These are phyloP conservation scores for Aspergillus nomiae DNA, from an alignment of 2,329 filamentous ascomycete species.

Conservation along the genomic window DNA sequence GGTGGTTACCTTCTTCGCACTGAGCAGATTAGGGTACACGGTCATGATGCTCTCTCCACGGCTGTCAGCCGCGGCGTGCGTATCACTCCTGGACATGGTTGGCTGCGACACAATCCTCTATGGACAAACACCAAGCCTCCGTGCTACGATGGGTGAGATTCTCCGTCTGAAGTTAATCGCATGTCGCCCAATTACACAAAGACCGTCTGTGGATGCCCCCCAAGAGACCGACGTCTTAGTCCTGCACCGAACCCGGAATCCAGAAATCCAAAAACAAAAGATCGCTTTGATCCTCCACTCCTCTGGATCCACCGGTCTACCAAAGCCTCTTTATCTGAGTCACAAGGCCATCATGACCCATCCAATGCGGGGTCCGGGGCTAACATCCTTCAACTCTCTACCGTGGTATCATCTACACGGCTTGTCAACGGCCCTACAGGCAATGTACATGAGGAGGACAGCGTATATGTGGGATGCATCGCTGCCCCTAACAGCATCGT, in stretches of 20 bases:
- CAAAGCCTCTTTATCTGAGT: constrained; percentile 49
- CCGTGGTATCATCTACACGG: constrained; percentile 51
- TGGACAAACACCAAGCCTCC: constrained; percentile 37
- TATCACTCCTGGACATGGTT: constrained; percentile 42
- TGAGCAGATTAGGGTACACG: constrained; percentile 48
- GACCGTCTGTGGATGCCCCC: constrained; percentile 7
- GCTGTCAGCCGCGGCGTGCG: constrained; percentile 43
- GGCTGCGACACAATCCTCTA: constrained; percentile 40
- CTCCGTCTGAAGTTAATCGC: constrained; percentile 25
- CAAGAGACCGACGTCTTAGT: constrained; percentile 17
- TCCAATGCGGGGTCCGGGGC: constrained; percentile 37
- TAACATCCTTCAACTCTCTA: constrained; percentile 46
- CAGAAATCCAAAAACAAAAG: constrained; percentile 32
- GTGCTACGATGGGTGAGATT: constrained; percentile 33
- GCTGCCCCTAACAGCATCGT: constrained; percentile 42
- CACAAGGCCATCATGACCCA: constrained; percentile 44
- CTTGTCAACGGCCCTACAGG: constrained; percentile 44
- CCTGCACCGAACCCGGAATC: constrained; percentile 22
- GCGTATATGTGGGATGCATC: constrained; percentile 46
- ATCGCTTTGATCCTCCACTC: constrained; percentile 50
- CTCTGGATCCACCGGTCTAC: constrained; percentile 52
- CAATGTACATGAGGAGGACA: constrained; percentile 48
- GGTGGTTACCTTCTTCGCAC: constrained; percentile 47
- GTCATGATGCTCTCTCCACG: constrained; percentile 49
- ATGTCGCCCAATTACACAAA: constrained; percentile 28